These are phyloP conservation scores for Rhodotorula diobovata DNA, from an alignment of 768 basidiomycete species.

Conservation along the genomic window DNA sequence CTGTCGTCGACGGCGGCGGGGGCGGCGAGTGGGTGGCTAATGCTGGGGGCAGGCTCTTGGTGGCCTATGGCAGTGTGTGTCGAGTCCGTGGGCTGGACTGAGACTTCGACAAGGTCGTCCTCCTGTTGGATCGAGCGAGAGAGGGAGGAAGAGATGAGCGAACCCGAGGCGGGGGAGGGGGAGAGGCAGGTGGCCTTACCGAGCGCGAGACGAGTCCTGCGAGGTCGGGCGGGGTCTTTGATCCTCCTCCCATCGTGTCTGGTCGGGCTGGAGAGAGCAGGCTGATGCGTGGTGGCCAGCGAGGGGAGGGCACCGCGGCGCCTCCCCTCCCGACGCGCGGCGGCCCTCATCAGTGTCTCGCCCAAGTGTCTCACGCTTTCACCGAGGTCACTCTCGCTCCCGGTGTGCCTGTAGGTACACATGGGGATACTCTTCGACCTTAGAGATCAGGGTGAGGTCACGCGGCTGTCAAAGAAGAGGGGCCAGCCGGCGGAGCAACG, in stretches of 20 bases:
- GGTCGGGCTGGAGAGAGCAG: too few relatives aligned
- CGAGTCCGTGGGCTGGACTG: background rate
- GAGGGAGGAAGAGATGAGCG: background rate
- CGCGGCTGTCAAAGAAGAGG: too few relatives aligned
- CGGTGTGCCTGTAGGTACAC: too few relatives aligned
- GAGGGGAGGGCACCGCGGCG: too few relatives aligned
- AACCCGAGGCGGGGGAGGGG: background rate
- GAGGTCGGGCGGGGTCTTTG: conserved; percentile 10
- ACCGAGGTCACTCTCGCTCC: too few relatives aligned
- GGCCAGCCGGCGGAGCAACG: too few relatives aligned
- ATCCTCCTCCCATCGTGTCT: conserved; percentile 19
- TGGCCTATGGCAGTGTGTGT: background rate
- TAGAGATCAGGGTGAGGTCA: too few relatives aligned
- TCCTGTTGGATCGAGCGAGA: conserved; percentile 3
- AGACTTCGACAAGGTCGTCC: conserved; percentile 23
- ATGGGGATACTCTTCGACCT: too few relatives aligned
- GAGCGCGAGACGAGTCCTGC: conserved; percentile 14
- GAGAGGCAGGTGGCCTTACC: background rate
- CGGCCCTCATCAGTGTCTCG: too few relatives aligned
- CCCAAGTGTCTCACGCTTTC: too few relatives aligned
- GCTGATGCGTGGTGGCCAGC: too few relatives aligned
- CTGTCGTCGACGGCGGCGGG: background rate
- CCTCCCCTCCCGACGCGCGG: too few relatives aligned
- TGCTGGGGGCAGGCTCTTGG: background rate
- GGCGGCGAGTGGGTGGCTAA: background rate